Conservation (phyloP, 148 eudicot species). For the Cornus controversa region DNA sequence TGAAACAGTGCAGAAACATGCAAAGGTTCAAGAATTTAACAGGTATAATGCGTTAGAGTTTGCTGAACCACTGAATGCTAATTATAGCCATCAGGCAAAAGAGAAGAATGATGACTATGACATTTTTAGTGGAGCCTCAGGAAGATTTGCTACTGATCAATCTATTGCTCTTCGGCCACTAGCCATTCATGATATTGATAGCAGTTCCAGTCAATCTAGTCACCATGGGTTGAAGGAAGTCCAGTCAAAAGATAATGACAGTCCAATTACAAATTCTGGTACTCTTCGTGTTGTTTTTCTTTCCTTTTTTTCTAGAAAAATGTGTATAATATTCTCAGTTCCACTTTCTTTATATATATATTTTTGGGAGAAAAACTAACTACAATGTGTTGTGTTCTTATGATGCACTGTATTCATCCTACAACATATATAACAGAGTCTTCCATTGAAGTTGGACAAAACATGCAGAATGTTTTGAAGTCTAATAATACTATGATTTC, state of each 20-base stretch:
- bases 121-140: conserved; percentile 24
- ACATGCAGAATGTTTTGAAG: conserved; percentile 16
- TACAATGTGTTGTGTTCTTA: conserved; percentile 3
- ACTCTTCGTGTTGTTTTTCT: conserved; percentile 15
- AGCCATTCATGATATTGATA: conserved; percentile 22
- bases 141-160: conserved; percentile 30
- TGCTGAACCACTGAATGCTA: conserved; percentile 19
- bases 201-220: conserved; percentile 27
- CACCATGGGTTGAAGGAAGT: conserved; percentile 31
- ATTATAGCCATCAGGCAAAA: conserved; percentile 15
- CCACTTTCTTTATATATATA: background rate
- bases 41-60: conserved; percentile 21
- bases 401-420: conserved; percentile 39
- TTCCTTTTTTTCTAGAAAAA: no score
- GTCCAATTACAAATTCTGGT: conserved; percentile 23
- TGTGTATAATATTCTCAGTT: conserved; percentile 17
- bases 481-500: conserved; percentile 25
- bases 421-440: conserved; percentile 15
- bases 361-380: background rate
- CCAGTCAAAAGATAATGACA: conserved; percentile 24
- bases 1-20: conserved; percentile 28
- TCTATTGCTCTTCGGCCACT: conserved; percentile 4
- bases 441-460: conserved; percentile 32
- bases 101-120: conserved; percentile 25
- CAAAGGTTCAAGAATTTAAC: conserved; percentile 33